A percentile compares a stretch with the other conserved stretches of the same genome.
phyloP scores from a whole-genome alignment of 768 basidiomycete species.

The Russula foetens region DNA sequence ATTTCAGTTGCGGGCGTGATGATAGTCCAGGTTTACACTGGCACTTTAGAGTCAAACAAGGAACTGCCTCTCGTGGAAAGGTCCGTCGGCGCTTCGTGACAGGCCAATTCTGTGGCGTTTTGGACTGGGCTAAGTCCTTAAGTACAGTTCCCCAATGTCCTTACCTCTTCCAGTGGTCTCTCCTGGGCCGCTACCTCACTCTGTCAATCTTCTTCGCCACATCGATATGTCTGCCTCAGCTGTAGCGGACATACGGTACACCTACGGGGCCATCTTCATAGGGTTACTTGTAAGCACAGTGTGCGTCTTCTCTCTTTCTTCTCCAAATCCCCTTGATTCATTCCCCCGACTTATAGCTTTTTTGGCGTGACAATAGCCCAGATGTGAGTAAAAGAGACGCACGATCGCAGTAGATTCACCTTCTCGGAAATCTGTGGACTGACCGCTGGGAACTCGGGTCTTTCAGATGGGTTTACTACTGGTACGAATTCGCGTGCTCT shows the following conservation, averaged over 20 bases:
- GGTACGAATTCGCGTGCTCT: neutral
- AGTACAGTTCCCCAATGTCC: too few relatives aligned
- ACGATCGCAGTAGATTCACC: too few relatives aligned
- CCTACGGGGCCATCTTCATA: neutral
- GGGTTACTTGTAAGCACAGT: neutral
- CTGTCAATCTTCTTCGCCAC: neutral
- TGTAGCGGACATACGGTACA: neutral
- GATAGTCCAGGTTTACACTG: too few relatives aligned
- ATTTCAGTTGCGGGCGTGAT: too few relatives aligned
- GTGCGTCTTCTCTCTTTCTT: neutral
- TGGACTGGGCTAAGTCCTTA: too few relatives aligned
- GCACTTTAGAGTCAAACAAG: too few relatives aligned
- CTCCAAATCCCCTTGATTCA: neutral
- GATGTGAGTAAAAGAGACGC: conserved; percentile 1
- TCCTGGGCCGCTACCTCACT: too few relatives aligned
- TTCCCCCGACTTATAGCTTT: neutral
- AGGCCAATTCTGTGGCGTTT: too few relatives aligned
- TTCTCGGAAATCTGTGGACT: neutral
- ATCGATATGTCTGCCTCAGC: neutral
- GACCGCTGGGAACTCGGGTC: neutral
- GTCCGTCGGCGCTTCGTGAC: too few relatives aligned
- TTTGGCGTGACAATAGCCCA: conserved; percentile 1
- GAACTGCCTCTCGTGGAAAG: too few relatives aligned
- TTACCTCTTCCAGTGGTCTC: too few relatives aligned
- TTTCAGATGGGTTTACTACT: conserved; percentile 1